These are phyloP conservation scores for Fragosphaeria purpurea DNA, from an alignment of 2,329 filamentous ascomycete species.

Conservation along the genomic window DNA sequence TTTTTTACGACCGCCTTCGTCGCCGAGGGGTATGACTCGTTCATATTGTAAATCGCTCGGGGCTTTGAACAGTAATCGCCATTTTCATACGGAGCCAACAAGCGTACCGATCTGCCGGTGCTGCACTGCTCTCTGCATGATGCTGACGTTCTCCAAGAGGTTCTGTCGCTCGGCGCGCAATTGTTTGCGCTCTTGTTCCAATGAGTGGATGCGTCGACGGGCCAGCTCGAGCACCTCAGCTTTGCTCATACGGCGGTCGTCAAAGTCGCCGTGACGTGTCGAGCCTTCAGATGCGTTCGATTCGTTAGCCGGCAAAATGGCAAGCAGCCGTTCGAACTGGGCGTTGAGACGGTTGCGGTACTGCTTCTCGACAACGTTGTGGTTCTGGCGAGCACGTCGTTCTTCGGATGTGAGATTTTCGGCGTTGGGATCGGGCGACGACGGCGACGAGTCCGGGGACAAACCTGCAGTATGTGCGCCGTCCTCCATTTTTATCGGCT, in stretches of 20 bases:
- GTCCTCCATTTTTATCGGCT: background rate
- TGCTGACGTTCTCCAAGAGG: constrained; percentile 8
- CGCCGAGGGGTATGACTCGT: too few relatives aligned
- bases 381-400: constrained; percentile 18
- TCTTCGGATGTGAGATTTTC: constrained; percentile 11
- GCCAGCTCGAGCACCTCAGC: constrained; percentile 37
- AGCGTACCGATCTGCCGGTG: background rate
- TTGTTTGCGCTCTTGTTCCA: constrained; percentile 28
- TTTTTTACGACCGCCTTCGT: too few relatives aligned
- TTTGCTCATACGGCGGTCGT: constrained; percentile 29
- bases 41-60: too few relatives aligned
- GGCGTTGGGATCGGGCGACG: constrained; percentile 4
- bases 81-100: too few relatives aligned
- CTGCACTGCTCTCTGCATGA: constrained; percentile 8
- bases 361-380: constrained; percentile 39
- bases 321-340: constrained; percentile 34
- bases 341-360: constrained; percentile 37
- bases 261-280: constrained; percentile 11
- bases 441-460: constrained; percentile 2
- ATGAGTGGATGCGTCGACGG: constrained; percentile 28
- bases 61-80: too few relatives aligned
- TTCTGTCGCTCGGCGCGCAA: constrained; percentile 13
- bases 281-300: constrained; percentile 2
- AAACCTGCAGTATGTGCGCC: background rate
- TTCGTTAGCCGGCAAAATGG: constrained; percentile 24